These are phyloP conservation scores for Pythium periplocum DNA, from an alignment of 352 stramenopile genomes.

Conservation along the genomic window DNA sequence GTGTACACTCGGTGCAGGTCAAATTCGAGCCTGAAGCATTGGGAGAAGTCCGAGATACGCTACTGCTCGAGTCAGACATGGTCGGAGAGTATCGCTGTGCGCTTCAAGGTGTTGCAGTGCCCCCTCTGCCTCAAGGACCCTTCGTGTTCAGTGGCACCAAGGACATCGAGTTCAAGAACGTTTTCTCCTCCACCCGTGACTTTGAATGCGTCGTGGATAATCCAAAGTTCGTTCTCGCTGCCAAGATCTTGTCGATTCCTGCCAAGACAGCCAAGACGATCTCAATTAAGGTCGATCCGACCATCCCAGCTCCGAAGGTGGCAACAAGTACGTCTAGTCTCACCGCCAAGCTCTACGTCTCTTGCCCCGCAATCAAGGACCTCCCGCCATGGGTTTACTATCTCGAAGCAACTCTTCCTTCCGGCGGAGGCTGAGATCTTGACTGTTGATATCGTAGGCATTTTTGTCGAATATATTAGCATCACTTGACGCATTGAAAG, in stretches of 20 bases:
- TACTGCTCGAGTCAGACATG: constrained; percentile 52
- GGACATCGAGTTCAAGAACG: constrained; percentile 89
- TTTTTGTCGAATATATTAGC: no score
- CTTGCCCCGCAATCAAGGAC: constrained; percentile 59
- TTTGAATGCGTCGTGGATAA: constrained; percentile 84
- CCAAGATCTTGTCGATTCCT: constrained; percentile 53
- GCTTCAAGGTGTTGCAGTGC: constrained; percentile 69
- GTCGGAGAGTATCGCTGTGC: constrained; percentile 83
- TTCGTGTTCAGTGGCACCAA: constrained; percentile 57
- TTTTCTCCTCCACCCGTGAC: constrained; percentile 68
- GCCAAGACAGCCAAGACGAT: constrained; percentile 63
- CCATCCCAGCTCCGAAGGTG: constrained; percentile 6
- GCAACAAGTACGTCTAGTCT: constrained; percentile 4
- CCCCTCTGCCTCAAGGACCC: constrained; percentile 79
- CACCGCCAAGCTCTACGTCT: constrained; percentile 77
- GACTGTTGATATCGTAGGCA: no score
- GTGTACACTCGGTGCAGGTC: constrained; percentile 47
- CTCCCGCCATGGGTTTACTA: constrained; percentile 88
- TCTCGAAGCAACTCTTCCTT: constrained; percentile 32
- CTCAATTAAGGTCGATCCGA: constrained; percentile 48
- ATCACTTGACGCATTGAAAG: no score
- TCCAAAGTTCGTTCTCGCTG: constrained; percentile 53
- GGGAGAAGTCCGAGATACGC: constrained; percentile 77
- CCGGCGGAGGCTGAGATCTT: no score
- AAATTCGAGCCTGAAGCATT: constrained; percentile 88